Base-by-base conservation (phyloP, 192 early-diverging fungal species). In the Coemansia sp. region DNA sequence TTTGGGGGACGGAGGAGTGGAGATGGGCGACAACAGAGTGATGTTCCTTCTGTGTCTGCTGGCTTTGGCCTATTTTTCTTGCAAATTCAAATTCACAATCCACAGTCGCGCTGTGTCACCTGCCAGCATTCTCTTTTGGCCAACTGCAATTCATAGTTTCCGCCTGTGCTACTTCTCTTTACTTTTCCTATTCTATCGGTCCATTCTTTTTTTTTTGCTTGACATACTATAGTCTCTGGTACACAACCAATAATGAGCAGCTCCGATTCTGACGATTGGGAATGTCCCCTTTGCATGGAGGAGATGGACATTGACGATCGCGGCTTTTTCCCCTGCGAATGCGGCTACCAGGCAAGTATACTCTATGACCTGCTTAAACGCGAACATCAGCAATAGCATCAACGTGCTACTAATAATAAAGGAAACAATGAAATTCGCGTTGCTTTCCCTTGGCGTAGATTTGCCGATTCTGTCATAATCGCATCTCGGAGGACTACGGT, bases 381-480 rank as follows among this genome's bases (percentile, higher is more conserved):
- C 8, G 10, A 4, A 17, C n/a, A 32, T 3, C 11, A 56, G 39
- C 52, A 44, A 29, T 4, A 56, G 39, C 52, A 44, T 17, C 9
- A 37, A 35, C 11, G 9, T 24, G 18, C 39, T 37, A 38, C 21
- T 61, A 43, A 34, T 21, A 24, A 27, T 3, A 53, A 8, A 4
- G 32, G 29, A 32, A 2, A 32, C 2, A 32, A 7, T 7, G 7
- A 2, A 32, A 32, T 7, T 53, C 11, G 34, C 41, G 7, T 58
- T 43, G 22, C 37, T 33, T 56, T 63, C 32, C 0, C 35, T 56
- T 36, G n/a, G 29, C 63, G 27, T 80, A 98, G 94, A 94, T 99
- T 67, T 99, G 97, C 75, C 88, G 95, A 10, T 99, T 99, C 74
- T 99, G 97, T 63, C 98, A 94, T 90, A 90, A 99, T 68, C 95